Percentiles rank a stretch among this genome's conserved stretches.
Conservation (phyloP, 768 basidiomycete species). For the Mycena leptocephala region DNA sequence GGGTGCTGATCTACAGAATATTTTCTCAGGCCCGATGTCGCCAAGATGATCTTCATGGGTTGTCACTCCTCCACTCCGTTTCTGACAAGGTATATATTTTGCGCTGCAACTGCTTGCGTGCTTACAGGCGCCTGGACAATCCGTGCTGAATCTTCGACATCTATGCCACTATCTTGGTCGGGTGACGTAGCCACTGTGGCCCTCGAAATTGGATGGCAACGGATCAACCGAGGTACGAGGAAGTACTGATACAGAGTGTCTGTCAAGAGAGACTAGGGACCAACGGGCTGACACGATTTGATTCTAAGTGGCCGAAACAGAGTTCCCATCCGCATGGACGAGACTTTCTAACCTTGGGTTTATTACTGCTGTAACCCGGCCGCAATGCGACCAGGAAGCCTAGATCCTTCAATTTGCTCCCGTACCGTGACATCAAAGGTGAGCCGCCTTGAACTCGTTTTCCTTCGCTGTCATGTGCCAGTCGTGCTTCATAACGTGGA, state of each 20-base stretch:
- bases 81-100: not conserved
- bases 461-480: slow-evolving; percentile 14
- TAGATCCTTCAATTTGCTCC: not conserved
- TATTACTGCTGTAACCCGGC: slow-evolving; percentile 23
- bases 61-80: too few species aligned
- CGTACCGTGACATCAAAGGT: not conserved
- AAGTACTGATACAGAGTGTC: too few species aligned
- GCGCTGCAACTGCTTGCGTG: slow-evolving; percentile 8
- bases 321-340: slow-evolving; percentile 13
- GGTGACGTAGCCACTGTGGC: slow-evolving; percentile 15
- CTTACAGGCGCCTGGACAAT: not conserved
- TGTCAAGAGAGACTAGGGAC: too few species aligned
- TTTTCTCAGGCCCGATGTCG: too few species aligned
- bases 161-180: slow-evolving; percentile 30
- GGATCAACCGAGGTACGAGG: too few species aligned
- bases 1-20: too few species aligned
- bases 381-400: not conserved
- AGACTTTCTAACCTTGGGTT: slow-evolving; percentile 24
- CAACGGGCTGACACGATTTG: not conserved
- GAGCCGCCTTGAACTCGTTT: not conserved
- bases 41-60: too few species aligned
- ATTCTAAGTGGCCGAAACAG: not conserved
- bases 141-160: not conserved
- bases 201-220: slow-evolving; percentile 23
- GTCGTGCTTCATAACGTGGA: slow-evolving; percentile 21